Evolutionary conservation across 352 stramenopile genomes (phyloP), one percentile per base, ranked within the genome.

Genomic region (Globisporangium mamillatum): DNA sequence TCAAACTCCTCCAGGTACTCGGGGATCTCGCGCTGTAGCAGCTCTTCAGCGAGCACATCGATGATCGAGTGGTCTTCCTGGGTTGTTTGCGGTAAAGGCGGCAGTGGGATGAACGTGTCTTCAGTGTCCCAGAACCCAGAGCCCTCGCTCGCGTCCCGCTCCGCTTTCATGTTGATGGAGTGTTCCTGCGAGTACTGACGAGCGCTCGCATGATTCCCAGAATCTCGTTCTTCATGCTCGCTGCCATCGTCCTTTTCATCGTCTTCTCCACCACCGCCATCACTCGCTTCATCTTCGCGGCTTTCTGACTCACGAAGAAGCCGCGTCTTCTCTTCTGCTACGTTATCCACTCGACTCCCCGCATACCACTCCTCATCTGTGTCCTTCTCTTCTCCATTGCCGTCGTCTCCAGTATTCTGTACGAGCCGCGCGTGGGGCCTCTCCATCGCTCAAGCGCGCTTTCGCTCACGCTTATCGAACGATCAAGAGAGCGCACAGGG

Each of bases 1-100:
- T 92, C 86, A 53, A 94, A 92, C 36, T 81, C 74, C 5, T 89
- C 79, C 18, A 92, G 70, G 60, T 93, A 93, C 64, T 74, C 71
- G 32, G 78, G 82, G 8, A 88, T 78, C 54, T 74, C 64, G 22
- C 73, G 73, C 48, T 83, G 73, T 20, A 75, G 69, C 4, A 86
- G 55, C 55, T 89, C 72, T 8, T 70, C 68, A 0, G 80, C 67
- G 4, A 91, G 71, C 57, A 86, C 68, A 24, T 91, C 79, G 36
- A 91, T 83, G 29, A 90, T 59, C 22, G 80, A 86, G 44, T 77
- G 72, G 25, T 72, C 69, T 1, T 75, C 68, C 3, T 66, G 52
- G 12, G 67, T 63, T 3, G 6, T 36, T 10, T 62, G 20, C 8
- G 52, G 60, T 1, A 63, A 60, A 0, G 70, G 67, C 14, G 63